These are phyloP conservation scores for Penicillium maclennaniae DNA, from an alignment of 495 filamentous ascomycete genomes.

Conservation along the genomic window DNA sequence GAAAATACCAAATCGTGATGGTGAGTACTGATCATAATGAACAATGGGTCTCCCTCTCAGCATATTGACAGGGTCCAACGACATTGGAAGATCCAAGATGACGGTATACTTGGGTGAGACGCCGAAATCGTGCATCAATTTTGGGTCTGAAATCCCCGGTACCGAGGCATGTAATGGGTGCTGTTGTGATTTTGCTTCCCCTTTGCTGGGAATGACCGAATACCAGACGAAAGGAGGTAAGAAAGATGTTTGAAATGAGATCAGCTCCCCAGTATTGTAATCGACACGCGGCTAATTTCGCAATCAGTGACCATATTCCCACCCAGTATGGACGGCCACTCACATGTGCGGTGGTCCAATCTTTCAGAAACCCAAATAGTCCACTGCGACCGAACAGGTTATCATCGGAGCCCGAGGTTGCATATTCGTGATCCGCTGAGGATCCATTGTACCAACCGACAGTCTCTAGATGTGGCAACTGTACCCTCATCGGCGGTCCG, in stretches of 20 bases:
- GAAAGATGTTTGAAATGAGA: constrained; percentile 60
- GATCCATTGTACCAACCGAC: constrained; percentile 63
- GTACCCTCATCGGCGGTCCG: constrained; percentile 60
- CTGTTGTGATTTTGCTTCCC: neutral
- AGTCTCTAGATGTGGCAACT: constrained; percentile 57
- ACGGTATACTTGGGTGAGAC: constrained; percentile 56
- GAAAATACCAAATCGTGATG: constrained; percentile 60
- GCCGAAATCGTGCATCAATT: constrained; percentile 72
- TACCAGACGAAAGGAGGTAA: constrained; percentile 61
- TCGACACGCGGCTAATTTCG: constrained; percentile 51
- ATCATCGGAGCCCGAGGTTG: neutral
- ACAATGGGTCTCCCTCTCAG: constrained; percentile 49
- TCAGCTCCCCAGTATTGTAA: constrained; percentile 53
- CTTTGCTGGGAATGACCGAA: constrained; percentile 47
- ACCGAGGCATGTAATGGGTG: constrained; percentile 43
- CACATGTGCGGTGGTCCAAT: constrained; percentile 64
- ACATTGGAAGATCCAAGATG: constrained; percentile 63
- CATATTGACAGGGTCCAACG: constrained; percentile 57
- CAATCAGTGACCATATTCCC: neutral
- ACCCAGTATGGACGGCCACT: neutral
- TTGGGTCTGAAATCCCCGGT: constrained; percentile 54
- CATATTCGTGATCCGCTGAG: constrained; percentile 30
- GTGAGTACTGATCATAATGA: constrained; percentile 47
- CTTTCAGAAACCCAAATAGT: constrained; percentile 52
- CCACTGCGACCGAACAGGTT: constrained; percentile 49